Evolutionary conservation across 257 asterid species (phyloP), one percentile per base, ranked within the genome.

Genomic region (Solanum paucissectum): DNA sequence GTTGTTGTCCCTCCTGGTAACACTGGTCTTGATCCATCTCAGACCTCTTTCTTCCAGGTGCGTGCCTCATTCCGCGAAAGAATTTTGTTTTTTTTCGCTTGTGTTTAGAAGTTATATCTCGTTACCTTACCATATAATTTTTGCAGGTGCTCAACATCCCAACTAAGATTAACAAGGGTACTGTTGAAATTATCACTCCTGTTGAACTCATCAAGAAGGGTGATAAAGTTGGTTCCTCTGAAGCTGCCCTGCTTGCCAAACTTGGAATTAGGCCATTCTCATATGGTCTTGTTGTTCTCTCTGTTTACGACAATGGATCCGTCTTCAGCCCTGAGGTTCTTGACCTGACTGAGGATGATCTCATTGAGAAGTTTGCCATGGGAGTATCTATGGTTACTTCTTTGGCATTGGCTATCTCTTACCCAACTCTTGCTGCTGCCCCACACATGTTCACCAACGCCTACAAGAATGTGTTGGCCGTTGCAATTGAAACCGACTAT

Each of bases 81-180:
- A 5, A 18, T 4, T 20, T 40, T 4, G 0, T 14, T 14, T 2
- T 27, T 4, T 21, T 3, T 60, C 16, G 0, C 0, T 18, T 8
- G 1, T 34, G 10, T 8, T 3, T 9, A 0, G 16, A 16, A 44
- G 58, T 21, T 29, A 21, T 14, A 29, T 3, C 23, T 88, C 11
- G 90, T 88, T 10, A 87, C 7, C 2, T 38, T 37, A 16, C 4
- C 4, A 2, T 55, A 20, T 46, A 20, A 32, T 12, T 13, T 2
- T 36, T 7, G 86, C 90, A 96, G 98, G 99, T 95, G 72, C 97
- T 97, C 42, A 95, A 97, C 91, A 97, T 97, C 60, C 99, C 99
- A 37, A 97, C 99, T 42, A 97, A 97, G 92, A 97, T 97, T 89
- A 97, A 97, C 98, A 97, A 97, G 95, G 99, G 99, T 42, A 97